Evolutionary conservation across 148 eudicot species (phyloP), one percentile per base, ranked within the genome.

Genomic region (Rhododendron vialii): DNA sequence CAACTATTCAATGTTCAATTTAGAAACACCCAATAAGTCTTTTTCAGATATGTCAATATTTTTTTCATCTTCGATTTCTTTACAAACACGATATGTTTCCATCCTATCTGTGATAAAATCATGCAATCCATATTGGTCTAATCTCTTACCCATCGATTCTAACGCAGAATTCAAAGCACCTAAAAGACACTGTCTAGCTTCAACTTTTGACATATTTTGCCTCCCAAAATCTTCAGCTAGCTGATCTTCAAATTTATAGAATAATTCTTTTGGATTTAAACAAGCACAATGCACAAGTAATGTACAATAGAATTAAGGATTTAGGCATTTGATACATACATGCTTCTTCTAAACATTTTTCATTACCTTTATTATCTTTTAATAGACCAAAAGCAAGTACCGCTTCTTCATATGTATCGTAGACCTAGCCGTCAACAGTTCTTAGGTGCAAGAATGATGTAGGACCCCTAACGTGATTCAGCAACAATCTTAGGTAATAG

Each of bases 391-490:
- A 6, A 24, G 28, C 28, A 24, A 65, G 0, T 24, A 33, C 14
- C 0, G 73, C 33, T 24, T 65, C 28, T 8, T 28, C 5, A 65
- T 15, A 65, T 22, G 73, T 1, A 0, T 6, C 10, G 0, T 6
- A 7, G 0, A 22, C 0, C 0, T 3, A 1, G 3, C 13, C 73
- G 0, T 65, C 7, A 7, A 65, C 0, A 1, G 30, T 65, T 8
- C 28, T 7, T 7, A 65, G 28, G 7, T 65, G 5, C 0, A 3
- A 9, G 1, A 24, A 65, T 26, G 73, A 65, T 22, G 73, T 26
- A 5, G 73, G 73, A 0, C 2, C 73, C 0, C 2, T 8, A 4
- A 65, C 2, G 12, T 65, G 73, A 6, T 5, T 22, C 1, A n/a
- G 1, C 3, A 65, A 20, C 3, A 65, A n/a, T n/a, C 73, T 22